Conservation (phyloP, 2,329 filamentous ascomycete species). For the Cercospora berteroae region DNA sequence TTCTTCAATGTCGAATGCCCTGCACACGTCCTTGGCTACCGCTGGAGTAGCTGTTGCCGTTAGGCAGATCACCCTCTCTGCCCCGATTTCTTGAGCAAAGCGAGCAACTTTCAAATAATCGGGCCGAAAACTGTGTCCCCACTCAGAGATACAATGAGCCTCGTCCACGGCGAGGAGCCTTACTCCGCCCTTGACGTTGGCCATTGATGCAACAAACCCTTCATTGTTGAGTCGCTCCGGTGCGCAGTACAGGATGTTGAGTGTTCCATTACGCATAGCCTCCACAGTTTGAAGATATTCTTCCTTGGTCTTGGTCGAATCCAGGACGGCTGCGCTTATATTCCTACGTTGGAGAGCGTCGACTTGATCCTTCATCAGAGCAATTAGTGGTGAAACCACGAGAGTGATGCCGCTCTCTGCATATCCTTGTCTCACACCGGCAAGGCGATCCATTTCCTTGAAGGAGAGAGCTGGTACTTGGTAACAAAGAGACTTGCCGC, state of each 20-base stretch:
- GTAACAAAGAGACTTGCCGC: slow-evolving; percentile 44
- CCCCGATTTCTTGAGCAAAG: slow-evolving; percentile 55
- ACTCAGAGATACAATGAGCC: slow-evolving; percentile 59
- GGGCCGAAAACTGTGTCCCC: slow-evolving; percentile 25
- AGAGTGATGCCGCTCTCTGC: slow-evolving; percentile 53
- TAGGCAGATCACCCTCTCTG: slow-evolving; percentile 59
- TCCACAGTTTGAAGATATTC: slow-evolving; percentile 45
- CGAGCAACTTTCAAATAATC: slow-evolving; percentile 57
- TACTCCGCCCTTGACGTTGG: slow-evolving; percentile 54
- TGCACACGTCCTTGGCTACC: slow-evolving; percentile 56
- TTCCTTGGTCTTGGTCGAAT: slow-evolving; percentile 54
- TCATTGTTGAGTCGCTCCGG: slow-evolving; percentile 63
- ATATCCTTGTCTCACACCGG: slow-evolving; percentile 31
- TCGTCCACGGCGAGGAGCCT: slow-evolving; percentile 59
- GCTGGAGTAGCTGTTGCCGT: slow-evolving; percentile 60
- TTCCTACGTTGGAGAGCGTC: slow-evolving; percentile 53
- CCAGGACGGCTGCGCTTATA: slow-evolving; percentile 55
- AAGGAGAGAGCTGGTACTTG: slow-evolving; percentile 48
- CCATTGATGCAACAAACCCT: slow-evolving; percentile 57
- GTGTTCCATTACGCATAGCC: slow-evolving; percentile 47
- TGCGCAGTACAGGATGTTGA: slow-evolving; percentile 58
- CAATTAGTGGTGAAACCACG: slow-evolving; percentile 57
- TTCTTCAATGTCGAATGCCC: slow-evolving; percentile 52
- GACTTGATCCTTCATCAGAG: slow-evolving; percentile 62
- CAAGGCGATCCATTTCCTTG: slow-evolving; percentile 40